A percentile compares a stretch with the other conserved stretches of the same genome.
phyloP scores from a whole-genome alignment of 225 moss, liverwort and hornwort genomes.

The Sphagnum contortum region DNA sequence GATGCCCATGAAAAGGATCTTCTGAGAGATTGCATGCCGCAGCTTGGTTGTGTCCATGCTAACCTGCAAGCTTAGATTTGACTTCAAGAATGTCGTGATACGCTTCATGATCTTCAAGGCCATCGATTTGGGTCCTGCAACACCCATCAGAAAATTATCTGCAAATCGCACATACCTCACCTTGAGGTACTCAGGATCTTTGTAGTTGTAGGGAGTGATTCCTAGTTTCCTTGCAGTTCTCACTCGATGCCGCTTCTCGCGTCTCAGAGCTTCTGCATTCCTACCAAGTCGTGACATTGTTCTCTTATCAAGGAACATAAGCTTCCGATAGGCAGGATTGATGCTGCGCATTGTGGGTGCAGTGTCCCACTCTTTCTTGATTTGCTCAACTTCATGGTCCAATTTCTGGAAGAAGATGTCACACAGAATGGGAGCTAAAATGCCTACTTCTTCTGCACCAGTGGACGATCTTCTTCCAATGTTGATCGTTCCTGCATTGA shows the following conservation, averaged over 20 bases:
- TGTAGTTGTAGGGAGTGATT: not conserved
- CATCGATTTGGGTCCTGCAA: conserved; percentile 37
- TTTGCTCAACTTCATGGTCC: not conserved
- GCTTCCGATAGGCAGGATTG: not conserved
- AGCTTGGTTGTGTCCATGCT: conserved; percentile 30
- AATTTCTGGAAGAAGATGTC: too few relatives aligned
- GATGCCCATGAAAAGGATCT: conserved; percentile 39
- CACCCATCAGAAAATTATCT: conserved; percentile 41
- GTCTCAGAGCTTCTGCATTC: not conserved
- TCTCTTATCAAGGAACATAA: not conserved
- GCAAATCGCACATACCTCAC: conserved; percentile 26
- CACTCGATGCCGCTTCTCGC: conserved; percentile 3
- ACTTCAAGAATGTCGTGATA: conserved; percentile 44
- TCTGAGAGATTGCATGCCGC: conserved; percentile 43
- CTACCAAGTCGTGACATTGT: not conserved
- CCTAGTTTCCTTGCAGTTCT: not conserved
- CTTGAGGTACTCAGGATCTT: not conserved
- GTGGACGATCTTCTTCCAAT: too few relatives aligned
- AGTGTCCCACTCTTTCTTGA: not conserved
- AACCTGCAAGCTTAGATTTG: conserved; percentile 34
- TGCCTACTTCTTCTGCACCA: too few relatives aligned
- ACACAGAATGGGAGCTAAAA: too few relatives aligned
- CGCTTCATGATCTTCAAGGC: conserved; percentile 34
- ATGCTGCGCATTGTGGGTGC: not conserved
- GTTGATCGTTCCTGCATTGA: too few relatives aligned